A percentile compares a stretch with the other conserved stretches of the same genome.
Evolutionary conservation across 345 rosid species (phyloP).

Genomic region (Gossypium ekmanianum): DNA sequence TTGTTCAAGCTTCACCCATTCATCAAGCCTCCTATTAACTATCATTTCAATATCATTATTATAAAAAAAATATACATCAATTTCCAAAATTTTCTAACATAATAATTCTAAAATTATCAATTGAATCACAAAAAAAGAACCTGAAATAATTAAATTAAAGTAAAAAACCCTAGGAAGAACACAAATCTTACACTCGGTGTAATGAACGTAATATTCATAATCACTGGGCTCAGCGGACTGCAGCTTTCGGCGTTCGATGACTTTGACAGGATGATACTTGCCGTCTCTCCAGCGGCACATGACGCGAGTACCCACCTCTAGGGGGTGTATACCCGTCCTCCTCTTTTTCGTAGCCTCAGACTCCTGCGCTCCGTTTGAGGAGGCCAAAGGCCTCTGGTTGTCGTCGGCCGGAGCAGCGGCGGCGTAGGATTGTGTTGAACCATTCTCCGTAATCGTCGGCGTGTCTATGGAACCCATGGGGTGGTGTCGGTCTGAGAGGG

Average conservation of each 20-base stretch:
- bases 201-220: conserved; percentile 96
- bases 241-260: conserved; percentile 84
- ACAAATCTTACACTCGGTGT: conserved; percentile 78
- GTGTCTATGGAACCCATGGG: conserved; percentile 70
- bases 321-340: conserved; percentile 57
- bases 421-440: conserved; percentile 30
- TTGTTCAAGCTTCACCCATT: conserved; percentile 94
- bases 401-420: conserved; percentile 28
- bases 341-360: conserved; percentile 59
- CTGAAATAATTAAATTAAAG: neutral
- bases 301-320: conserved; percentile 96
- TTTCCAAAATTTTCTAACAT: neutral
- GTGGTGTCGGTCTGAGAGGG: conserved; percentile 11
- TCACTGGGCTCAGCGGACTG: conserved; percentile 46
- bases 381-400: conserved; percentile 29
- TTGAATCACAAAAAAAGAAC: neutral
- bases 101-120: neutral
- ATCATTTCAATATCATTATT: conserved; percentile 9
- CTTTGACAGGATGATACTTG: conserved; percentile 91
- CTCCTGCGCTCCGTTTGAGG: conserved; percentile 28
- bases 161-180: conserved; percentile 16
- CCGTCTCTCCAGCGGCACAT: conserved; percentile 98
- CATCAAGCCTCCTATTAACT: conserved; percentile 98
- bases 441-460: conserved; percentile 41
- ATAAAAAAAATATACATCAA: neutral